These are phyloP conservation scores for Escallonia rubra DNA, from an alignment of 129 eudicot genomes.

Conservation along the genomic window DNA sequence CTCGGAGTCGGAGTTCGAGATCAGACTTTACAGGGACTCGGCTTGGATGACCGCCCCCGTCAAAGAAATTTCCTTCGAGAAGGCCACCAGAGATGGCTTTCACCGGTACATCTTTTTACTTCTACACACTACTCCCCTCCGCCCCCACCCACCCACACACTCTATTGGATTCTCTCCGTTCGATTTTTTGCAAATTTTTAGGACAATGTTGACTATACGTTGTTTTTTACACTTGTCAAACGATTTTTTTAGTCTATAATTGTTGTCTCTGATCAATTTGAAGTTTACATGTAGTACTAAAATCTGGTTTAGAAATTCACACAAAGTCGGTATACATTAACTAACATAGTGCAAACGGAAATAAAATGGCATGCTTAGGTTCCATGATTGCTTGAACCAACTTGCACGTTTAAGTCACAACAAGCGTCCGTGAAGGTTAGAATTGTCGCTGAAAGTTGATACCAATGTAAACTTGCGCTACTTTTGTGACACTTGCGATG, in stretches of 20 bases:
- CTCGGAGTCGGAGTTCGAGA: slow-evolving; percentile 69
- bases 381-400: too few relatives aligned
- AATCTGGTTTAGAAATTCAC: too few relatives aligned
- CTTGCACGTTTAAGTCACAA: too few relatives aligned
- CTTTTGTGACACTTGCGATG: too few relatives aligned
- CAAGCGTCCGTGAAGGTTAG: too few relatives aligned
- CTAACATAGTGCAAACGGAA: too few relatives aligned
- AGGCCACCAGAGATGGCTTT: slow-evolving; percentile 72
- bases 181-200: background rate
- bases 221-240: background rate
- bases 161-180: background rate
- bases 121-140: background rate
- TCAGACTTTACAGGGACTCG: slow-evolving; percentile 52
- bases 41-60: slow-evolving; percentile 73
- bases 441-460: too few relatives aligned
- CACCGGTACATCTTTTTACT: slow-evolving; percentile 38
- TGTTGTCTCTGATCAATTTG: background rate
- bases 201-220: background rate
- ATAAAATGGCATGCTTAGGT: too few relatives aligned
- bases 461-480: too few relatives aligned
- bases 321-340: too few relatives aligned
- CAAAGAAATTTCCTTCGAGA: slow-evolving; percentile 45
- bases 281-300: too few relatives aligned
- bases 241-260: background rate
- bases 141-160: background rate